A percentile compares a stretch with the other conserved stretches of the same genome.
Conservation (phyloP, 345 rosid species). For the Murraya koenigii region DNA sequence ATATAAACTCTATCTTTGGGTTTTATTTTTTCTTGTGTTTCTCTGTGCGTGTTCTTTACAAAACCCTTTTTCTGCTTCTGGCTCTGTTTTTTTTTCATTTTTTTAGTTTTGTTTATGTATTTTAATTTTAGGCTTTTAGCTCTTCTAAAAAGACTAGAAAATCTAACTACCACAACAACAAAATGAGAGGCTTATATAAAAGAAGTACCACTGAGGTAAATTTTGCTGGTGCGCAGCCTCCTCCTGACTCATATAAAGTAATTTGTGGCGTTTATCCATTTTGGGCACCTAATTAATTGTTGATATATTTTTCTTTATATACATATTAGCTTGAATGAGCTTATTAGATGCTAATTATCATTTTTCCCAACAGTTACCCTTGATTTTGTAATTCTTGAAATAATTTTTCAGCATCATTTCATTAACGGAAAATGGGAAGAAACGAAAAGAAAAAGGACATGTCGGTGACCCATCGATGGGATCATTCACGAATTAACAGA, state of each 20-base stretch:
- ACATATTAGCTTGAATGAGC: no score
- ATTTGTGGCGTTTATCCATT: background rate
- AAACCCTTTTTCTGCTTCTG: background rate
- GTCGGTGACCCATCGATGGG: no score
- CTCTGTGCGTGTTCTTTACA: background rate
- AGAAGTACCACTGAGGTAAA: background rate
- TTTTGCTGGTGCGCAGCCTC: background rate
- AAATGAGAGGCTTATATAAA: constrained; percentile 19
- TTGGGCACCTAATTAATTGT: background rate
- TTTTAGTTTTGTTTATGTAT: background rate
- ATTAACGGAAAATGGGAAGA: no score
- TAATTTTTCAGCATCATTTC: background rate
- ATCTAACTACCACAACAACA: constrained; percentile 17
- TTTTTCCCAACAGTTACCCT: background rate
- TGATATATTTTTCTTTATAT: no score
- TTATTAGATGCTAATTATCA: no score
- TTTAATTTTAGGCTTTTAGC: background rate
- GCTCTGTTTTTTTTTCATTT: background rate
- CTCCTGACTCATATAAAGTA: background rate
- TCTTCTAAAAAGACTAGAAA: background rate
- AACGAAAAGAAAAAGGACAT: no score
- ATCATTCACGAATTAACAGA: no score
- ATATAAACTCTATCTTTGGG: constrained; percentile 28
- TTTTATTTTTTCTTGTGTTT: background rate
- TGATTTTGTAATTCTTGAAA: background rate